Evolutionary conservation across 2,329 filamentous ascomycete genomes (phyloP), one percentile per base, ranked within the genome.

Genomic region (Aspergillus intermedius): DNA sequence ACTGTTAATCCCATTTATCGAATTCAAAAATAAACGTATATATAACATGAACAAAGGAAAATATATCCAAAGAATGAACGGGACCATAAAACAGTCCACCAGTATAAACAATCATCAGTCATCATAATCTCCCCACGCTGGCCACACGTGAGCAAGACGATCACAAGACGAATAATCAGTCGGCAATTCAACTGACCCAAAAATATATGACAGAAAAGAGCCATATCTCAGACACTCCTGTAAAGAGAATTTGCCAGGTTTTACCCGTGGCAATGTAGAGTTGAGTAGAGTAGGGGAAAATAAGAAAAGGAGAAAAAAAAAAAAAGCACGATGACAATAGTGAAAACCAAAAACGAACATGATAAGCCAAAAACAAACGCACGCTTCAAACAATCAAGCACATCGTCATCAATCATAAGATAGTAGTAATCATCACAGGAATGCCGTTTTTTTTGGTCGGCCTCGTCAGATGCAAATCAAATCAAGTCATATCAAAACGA

Each of bases 31-130:
- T 5, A 30, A 30, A 30, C 25, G 10, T 30, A 12, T 28, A 28
- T 30, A 30, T 30, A 30, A 30, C 25, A 30, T 30, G 25, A 30
- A 41, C 48, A 53, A 53, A 50, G 47, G 45, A 47, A 22, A 46
- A 51, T 50, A 51, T 30, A 25, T 47, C 48, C 48, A 49, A 53
- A 22, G 50, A 53, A 42, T 50, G 51, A 28, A 32, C n/a, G 15
- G 19, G 42, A 12, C 42, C 19, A 25, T 8, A n/a, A 5, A 45
- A 12, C 8, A 21, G 13, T 37, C 42, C 43, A n/a, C n/a, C n/a
- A 42, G 30, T 19, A 42, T 13, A 28, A 42, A 45, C 17, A 34
- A 30, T 22, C 41, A 48, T 9, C 46, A 52, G 50, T 50, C 32
- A 37, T 30, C 34, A 44, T 28, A 45, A 44, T 49, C 48, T 52